Evolutionary conservation across 352 stramenopile genomes (phyloP).

Genomic region (Phytophthora sansomeana): DNA sequence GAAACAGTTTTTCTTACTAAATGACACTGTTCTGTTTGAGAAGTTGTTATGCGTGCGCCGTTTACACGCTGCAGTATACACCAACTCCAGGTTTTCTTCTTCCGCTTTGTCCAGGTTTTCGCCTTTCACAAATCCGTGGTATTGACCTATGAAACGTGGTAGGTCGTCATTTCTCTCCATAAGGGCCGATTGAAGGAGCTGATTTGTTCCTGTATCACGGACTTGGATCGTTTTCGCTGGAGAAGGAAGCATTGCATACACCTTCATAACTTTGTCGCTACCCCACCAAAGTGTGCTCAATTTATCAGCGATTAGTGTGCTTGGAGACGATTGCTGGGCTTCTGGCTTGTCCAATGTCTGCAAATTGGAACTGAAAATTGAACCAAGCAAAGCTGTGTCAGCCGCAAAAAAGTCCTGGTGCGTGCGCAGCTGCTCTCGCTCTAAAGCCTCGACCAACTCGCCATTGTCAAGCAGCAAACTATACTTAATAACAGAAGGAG

Average conservation of each 20-base stretch:
- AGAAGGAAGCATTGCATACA: constrained; percentile 55
- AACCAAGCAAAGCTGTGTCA: constrained; percentile 51
- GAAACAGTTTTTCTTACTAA: constrained; percentile 51
- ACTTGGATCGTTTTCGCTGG: constrained; percentile 43
- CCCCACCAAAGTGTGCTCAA: constrained; percentile 51
- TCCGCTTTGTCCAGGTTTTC: constrained; percentile 42
- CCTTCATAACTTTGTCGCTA: constrained; percentile 54
- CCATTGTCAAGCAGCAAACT: constrained; percentile 54
- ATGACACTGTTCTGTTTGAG: constrained; percentile 15
- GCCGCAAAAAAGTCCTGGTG: constrained; percentile 50
- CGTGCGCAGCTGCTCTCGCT: constrained; percentile 43
- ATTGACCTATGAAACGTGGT: constrained; percentile 67
- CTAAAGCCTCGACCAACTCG: constrained; percentile 39
- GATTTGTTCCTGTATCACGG: constrained; percentile 50
- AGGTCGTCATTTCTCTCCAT: constrained; percentile 38
- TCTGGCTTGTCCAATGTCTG: constrained; percentile 21
- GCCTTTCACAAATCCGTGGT: constrained; percentile 60
- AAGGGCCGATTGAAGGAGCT: constrained; percentile 44
- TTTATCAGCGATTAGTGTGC: not conserved
- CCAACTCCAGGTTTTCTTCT: constrained; percentile 34
- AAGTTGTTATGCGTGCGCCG: constrained; percentile 1
- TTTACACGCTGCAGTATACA: constrained; percentile 39
- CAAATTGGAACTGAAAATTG: constrained; percentile 41
- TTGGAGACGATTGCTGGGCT: constrained; percentile 5
- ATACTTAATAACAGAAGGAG: constrained; percentile 29